Evolutionary conservation across 768 basidiomycete species (phyloP).

Genomic region (Xerocomus brunneocitrinus): DNA sequence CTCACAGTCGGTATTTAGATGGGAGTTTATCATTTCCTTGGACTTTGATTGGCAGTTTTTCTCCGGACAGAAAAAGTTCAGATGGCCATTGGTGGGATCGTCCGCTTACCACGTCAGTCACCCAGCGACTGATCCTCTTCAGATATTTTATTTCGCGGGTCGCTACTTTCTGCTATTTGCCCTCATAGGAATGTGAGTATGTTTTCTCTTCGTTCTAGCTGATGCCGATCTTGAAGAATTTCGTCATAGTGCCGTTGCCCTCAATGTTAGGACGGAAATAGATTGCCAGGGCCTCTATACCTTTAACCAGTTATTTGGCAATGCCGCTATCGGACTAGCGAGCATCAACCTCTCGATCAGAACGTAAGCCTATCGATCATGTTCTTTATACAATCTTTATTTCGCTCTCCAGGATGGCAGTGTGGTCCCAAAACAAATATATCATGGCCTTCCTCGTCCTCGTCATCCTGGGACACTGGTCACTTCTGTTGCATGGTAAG

Average conservation of each 20-base stretch:
- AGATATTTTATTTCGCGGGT: constrained; percentile 69
- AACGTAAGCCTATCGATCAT: constrained; percentile 43
- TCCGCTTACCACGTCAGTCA: background rate
- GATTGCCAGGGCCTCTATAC: constrained; percentile 68
- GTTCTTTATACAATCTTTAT: background rate
- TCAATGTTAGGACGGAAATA: constrained; percentile 56
- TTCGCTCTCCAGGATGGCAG: constrained; percentile 49
- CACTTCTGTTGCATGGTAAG: constrained; percentile 60
- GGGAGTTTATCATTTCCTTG: constrained; percentile 63
- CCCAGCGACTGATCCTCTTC: background rate
- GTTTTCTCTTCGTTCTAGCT: background rate
- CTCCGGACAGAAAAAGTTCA: constrained; percentile 51
- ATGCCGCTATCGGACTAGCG: constrained; percentile 63
- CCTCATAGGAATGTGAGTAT: constrained; percentile 62
- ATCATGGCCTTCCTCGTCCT: constrained; percentile 48
- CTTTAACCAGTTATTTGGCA: constrained; percentile 62
- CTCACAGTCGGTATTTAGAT: constrained; percentile 34
- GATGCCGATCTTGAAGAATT: background rate
- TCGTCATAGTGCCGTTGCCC: constrained; percentile 44
- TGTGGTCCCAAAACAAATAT: constrained; percentile 58
- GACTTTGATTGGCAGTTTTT: constrained; percentile 63
- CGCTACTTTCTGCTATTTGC: constrained; percentile 63
- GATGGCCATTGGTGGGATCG: constrained; percentile 58
- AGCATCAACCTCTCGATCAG: constrained; percentile 67
- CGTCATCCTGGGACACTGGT: constrained; percentile 69